Percentiles rank a stretch among this genome's conserved stretches.
Conservation (phyloP, 176 grass and related monocot species). For the Chloris gayana region DNA sequence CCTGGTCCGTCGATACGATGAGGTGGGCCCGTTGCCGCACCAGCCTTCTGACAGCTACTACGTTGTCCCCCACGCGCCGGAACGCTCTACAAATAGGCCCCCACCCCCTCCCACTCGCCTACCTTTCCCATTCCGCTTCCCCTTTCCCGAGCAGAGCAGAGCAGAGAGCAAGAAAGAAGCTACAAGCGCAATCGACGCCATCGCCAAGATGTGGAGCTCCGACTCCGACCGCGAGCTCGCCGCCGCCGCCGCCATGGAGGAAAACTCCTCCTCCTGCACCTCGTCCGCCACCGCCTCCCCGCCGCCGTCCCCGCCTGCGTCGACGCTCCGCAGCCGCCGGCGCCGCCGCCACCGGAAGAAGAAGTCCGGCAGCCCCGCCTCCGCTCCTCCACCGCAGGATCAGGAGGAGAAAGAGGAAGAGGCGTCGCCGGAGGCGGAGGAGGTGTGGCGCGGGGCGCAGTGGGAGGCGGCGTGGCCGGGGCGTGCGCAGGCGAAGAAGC, state of each 20-base stretch:
- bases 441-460: slow-evolving; percentile 46
- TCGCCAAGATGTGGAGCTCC: slow-evolving; percentile 37
- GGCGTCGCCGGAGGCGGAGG: slow-evolving; percentile 10
- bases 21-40: neutral
- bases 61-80: neutral
- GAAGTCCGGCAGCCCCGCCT: neutral
- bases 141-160: neutral
- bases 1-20: neutral
- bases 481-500: neutral
- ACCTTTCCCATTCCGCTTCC: neutral
- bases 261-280: neutral
- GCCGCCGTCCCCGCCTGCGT: neutral
- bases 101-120: neutral
- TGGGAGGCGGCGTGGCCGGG: slow-evolving; percentile 50
- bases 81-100: neutral
- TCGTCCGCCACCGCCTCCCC: neutral
- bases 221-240: slow-evolving; percentile 24
- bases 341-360: neutral
- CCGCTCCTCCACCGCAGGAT: fast-evolving
- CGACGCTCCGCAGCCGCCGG: neutral
- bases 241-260: neutral
- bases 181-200: neutral
- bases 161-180: too few relatives aligned
- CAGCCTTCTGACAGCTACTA: neutral
- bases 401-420: neutral